Evolutionary conservation across 805 yeast genomes (phyloP), one percentile per base, ranked within the genome.

Genomic region (Hanseniaspora thailandica): DNA sequence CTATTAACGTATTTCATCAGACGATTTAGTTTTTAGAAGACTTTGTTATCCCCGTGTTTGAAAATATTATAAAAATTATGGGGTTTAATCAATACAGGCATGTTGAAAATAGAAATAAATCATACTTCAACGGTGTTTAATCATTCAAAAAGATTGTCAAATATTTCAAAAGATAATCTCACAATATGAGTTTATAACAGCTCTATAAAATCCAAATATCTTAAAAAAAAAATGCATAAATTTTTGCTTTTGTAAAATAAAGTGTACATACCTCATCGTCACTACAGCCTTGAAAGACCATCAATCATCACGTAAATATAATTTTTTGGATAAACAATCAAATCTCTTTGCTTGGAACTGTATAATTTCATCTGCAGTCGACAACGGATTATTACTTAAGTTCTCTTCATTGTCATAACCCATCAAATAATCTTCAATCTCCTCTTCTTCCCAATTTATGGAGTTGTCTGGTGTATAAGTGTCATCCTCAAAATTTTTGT

Each of bases 181-280:
- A n/a, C n/a, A n/a, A n/a, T n/a, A n/a, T n/a, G n/a, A n/a, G n/a
- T n/a, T n/a, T n/a, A n/a, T n/a, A n/a, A n/a, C n/a, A n/a, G n/a
- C n/a, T n/a, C n/a, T 10, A 4, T 13, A 10, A 30, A 13, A 30
- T 2, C 9, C 33, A 30, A 30, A 13, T 3, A 30, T 10, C 12
- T 10, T 4, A 3, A 30, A 30, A 4, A 30, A 30, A 30, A 30
- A 30, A 28, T 6, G 9, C 30, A 28, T 28, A 28, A 28, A 28
- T 28, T 9, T 28, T 28, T 28, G 30, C 30, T 7, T 28, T 28
- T 28, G 56, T 58, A 52, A 49, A 56, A 54, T 55, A 56, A 62
- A 69, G 39, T 22, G 39, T 17, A 35, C 68, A 69, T 73, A 69
- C 73, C 74, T 69, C 74, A 69, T 70, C 69, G 72, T n/a, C n/a